Evolutionary conservation across 768 basidiomycete species (phyloP).

Genomic region (Gyrodon lividus): DNA sequence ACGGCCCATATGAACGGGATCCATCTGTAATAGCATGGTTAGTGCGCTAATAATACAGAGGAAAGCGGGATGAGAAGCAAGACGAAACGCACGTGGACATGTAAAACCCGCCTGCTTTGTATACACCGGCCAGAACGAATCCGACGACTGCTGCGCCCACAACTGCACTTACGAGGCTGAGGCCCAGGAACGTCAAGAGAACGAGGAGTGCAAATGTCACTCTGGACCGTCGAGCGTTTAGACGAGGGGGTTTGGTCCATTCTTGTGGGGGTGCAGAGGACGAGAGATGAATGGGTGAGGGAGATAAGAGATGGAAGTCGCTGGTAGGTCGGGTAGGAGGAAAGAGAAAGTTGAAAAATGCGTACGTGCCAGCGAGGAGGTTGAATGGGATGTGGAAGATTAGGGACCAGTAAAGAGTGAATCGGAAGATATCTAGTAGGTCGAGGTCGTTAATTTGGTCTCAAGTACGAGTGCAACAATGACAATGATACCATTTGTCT

Average conservation of each 20-base stretch:
- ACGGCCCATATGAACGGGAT: conserved; percentile 43
- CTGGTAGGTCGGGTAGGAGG: conserved; percentile 28
- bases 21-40: conserved; percentile 30
- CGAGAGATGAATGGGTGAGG: neutral
- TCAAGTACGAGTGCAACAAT: neutral
- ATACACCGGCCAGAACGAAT: conserved; percentile 40
- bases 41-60: neutral
- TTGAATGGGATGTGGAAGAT: conserved; percentile 45
- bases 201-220: conserved; percentile 41
- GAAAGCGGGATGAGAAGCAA: neutral
- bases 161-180: conserved; percentile 39
- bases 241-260: conserved; percentile 16
- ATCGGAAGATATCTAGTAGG: conserved; percentile 39
- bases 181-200: conserved; percentile 33
- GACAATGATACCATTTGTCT: conserved; percentile 30
- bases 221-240: conserved; percentile 38
- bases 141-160: conserved; percentile 39
- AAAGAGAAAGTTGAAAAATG: conserved; percentile 41
- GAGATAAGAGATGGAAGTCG: conserved; percentile 4
- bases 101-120: conserved; percentile 35
- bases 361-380: conserved; percentile 39
- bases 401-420: conserved; percentile 50
- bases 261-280: neutral
- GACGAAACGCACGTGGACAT: conserved; percentile 41
- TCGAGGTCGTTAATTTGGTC: neutral